Percentiles rank a stretch among this genome's conserved stretches.
These are phyloP conservation scores for Cladosporium oxysporum DNA, from an alignment of 2,329 filamentous ascomycete genomes.

Conservation along the genomic window DNA sequence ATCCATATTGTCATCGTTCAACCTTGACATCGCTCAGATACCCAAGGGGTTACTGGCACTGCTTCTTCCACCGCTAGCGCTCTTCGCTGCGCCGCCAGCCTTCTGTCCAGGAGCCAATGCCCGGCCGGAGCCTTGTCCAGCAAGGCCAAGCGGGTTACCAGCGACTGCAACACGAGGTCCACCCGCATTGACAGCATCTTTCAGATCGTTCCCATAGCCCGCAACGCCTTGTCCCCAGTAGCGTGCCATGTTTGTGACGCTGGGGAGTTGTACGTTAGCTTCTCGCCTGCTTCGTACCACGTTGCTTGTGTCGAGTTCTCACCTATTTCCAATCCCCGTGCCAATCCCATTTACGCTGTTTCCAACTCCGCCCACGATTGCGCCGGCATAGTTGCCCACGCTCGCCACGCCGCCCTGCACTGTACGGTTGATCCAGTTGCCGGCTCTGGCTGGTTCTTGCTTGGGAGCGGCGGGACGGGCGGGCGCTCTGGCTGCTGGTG, in stretches of 20 bases:
- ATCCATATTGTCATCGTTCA: background rate
- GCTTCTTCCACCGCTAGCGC: slow-evolving; percentile 33
- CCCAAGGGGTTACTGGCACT: slow-evolving; percentile 47
- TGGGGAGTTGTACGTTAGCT: slow-evolving; percentile 23
- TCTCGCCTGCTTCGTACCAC: background rate
- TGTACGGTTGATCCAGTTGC: slow-evolving; percentile 50
- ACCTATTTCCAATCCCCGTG: slow-evolving; percentile 46
- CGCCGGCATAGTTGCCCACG: slow-evolving; percentile 47
- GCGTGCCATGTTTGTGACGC: slow-evolving; percentile 48
- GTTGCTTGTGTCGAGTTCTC: slow-evolving; percentile 20
- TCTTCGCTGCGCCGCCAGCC: slow-evolving; percentile 25
- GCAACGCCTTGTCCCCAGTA: slow-evolving; percentile 51
- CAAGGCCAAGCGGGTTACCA: slow-evolving; percentile 49
- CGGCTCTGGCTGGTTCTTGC: slow-evolving; percentile 24
- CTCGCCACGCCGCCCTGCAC: slow-evolving; percentile 46
- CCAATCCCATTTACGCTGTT: slow-evolving; percentile 51
- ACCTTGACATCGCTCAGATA: slow-evolving; percentile 29
- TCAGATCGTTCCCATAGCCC: slow-evolving; percentile 53
- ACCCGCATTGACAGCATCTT: slow-evolving; percentile 48
- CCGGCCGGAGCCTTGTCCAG: slow-evolving; percentile 37
- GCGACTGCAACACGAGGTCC: slow-evolving; percentile 48
- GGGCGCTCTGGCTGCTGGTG: slow-evolving; percentile 10
- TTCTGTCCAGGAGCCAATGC: slow-evolving; percentile 28
- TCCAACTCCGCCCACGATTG: slow-evolving; percentile 46
- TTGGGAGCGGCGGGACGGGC: slow-evolving; percentile 11